Evolutionary conservation across 805 yeast species (phyloP).

Genomic region (Candida ipomoeae): DNA sequence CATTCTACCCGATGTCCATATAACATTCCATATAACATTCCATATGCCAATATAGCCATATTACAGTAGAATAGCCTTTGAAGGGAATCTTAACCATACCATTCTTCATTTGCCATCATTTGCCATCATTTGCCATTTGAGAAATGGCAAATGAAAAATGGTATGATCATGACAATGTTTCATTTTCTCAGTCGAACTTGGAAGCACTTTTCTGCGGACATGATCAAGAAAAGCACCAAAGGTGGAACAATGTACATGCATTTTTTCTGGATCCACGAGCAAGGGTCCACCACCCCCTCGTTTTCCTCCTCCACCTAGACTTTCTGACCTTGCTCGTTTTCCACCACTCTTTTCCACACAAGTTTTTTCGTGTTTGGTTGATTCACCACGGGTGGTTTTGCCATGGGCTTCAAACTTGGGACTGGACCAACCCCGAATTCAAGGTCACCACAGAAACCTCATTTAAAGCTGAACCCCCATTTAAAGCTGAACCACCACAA

Average conservation of each 20-base stretch:
- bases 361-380: conserved; percentile 14
- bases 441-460: conserved; percentile 2
- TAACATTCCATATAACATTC: too few relatives aligned
- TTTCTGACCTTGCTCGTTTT: conserved; percentile 23
- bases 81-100: too few relatives aligned
- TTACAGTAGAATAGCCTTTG: too few relatives aligned
- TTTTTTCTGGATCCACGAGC: conserved; percentile 54
- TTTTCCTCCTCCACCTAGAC: conserved; percentile 20
- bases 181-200: neutral
- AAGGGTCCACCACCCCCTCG: conserved; percentile 24
- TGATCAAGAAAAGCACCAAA: conserved; percentile 30
- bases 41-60: too few relatives aligned
- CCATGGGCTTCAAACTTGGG: conserved; percentile 26
- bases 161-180: neutral
- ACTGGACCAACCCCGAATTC: conserved; percentile 16
- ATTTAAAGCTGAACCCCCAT: neutral
- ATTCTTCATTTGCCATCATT: too few relatives aligned
- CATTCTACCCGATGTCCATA: too few relatives aligned
- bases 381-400: conserved; percentile 11
- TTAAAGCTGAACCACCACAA: too few relatives aligned
- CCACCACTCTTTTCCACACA: conserved; percentile 14
- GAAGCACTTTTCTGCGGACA: conserved; percentile 22
- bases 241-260: conserved; percentile 61
- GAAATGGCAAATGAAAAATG: too few relatives aligned
- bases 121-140: too few relatives aligned